Base-by-base conservation (phyloP, 257 asterid genomes). In the Echium plantagineum region DNA sequence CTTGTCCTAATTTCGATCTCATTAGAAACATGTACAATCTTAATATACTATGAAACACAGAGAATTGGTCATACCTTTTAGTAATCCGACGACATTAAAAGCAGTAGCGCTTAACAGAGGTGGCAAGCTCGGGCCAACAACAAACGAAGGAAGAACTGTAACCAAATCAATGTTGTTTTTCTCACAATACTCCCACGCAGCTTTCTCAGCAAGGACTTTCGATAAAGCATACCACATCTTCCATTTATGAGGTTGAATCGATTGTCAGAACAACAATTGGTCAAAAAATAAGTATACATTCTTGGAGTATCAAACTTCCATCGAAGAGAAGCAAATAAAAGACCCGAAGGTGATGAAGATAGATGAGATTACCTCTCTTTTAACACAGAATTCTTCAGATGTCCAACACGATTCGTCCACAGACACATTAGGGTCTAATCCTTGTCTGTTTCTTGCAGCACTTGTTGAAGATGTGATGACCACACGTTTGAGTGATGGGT, bases 391-490 rank as follows among this genome's bases (percentile, higher is more conserved):
- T 28, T 28, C 32, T 28, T 28, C 32, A 28, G 32, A 28, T 28
- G 32, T 84, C 98, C 98, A 91, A 13, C 85, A 85, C 32, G 90
- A 82, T 75, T 91, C 98, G 16, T 85, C 90, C 77, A 88, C 67
- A 3, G 82, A 74, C 17, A 67, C 58, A 13, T 66, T 48, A 10
- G 94, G 79, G 49, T 75, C 83, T 17, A 81, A 51, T 60, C 82
- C 87, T 13, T 78, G 84, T 70, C 94, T 74, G 7, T 74, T 79
- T 70, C 98, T 75, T 17, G 81, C 85, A 0, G 97, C 76, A 1
- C 97, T 88, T 20, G 98, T 84, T 46, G 98, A 91, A 5, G 98
- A 91, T 15, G 97, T 91, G 63, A 88, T 74, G 61, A 91, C 86
- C 66, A 91, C 88, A 1, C 97, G 87, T 81, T 75, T 76, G 66